phyloP scores from a whole-genome alignment of 208 protist species.

The Blechomonas ayalai region DNA sequence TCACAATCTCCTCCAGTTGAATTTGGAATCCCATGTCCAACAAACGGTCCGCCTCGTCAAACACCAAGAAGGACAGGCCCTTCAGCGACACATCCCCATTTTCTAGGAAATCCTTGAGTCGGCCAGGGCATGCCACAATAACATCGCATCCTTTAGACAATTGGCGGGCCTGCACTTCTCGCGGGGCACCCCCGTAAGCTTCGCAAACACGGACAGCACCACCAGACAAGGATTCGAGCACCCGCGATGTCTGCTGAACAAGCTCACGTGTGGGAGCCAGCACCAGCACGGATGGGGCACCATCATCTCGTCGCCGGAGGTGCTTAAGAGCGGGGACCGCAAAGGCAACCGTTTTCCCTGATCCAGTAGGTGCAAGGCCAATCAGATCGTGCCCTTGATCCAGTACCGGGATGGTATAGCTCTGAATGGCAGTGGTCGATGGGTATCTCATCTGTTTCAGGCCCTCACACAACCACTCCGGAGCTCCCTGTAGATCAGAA shows the following conservation, averaged over 20 bases:
- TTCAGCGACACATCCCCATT: conserved; percentile 83
- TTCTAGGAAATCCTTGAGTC: conserved; percentile 94
- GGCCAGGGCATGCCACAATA: conserved; percentile 98
- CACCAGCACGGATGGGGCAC: conserved; percentile 90
- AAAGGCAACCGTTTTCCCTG: conserved; percentile 98
- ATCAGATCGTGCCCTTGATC: conserved; percentile 92
- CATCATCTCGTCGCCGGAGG: conserved; percentile 29
- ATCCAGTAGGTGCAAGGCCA: conserved; percentile 96
- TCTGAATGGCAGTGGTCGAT: conserved; percentile 82
- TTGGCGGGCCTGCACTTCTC: conserved; percentile 48
- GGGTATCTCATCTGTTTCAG: conserved; percentile 47
- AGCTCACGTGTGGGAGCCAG: conserved; percentile 98
- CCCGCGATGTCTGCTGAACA: conserved; percentile 97
- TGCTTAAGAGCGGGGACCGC: conserved; percentile 90
- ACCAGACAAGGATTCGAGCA: conserved; percentile 66
- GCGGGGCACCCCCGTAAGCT: conserved; percentile 71
- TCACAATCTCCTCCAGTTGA: conserved; percentile 95
- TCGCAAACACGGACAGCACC: conserved; percentile 59
- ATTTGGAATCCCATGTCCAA: conserved; percentile 92
- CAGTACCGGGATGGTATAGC: conserved; percentile 80
- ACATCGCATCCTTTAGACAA: conserved; percentile 76
- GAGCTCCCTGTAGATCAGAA: conserved; percentile 33
- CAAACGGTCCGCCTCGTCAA: conserved; percentile 99
- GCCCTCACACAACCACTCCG: conserved; percentile 57
- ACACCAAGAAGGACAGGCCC: conserved; percentile 94